Conservation (phyloP, 306 rosid genomes). For the Castanopsis chinensis region DNA sequence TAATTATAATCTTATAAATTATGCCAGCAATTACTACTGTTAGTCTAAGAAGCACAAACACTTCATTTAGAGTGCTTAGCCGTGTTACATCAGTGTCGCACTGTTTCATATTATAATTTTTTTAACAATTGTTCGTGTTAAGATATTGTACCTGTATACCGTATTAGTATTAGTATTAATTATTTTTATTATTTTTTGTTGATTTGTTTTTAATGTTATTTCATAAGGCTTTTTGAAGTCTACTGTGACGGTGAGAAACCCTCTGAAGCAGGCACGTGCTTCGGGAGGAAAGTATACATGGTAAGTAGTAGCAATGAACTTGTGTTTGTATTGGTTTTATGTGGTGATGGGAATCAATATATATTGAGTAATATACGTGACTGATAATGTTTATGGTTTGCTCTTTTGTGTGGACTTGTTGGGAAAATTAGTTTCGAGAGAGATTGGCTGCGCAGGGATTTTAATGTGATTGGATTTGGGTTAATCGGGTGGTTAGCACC, state of each 20-base stretch:
- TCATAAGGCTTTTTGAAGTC: conserved; percentile 61
- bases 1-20: too few species aligned
- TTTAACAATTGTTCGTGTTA: too few species aligned
- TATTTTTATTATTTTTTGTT: not conserved
- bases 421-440: conserved; percentile 61
- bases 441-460: conserved; percentile 79
- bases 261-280: conserved; percentile 50
- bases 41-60: too few species aligned
- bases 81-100: too few species aligned
- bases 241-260: conserved; percentile 46
- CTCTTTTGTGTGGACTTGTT: not conserved
- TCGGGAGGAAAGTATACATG: conserved; percentile 60
- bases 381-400: not conserved
- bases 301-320: conserved; percentile 34
- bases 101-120: too few species aligned
- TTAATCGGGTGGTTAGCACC: conserved; percentile 93
- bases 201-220: not conserved
- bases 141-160: accelerated
- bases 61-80: too few species aligned
- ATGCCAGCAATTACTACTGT: too few species aligned
- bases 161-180: not conserved
- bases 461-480: conserved; percentile 89
- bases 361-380: not conserved
- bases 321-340: not conserved
- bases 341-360: not conserved